Percentiles rank a stretch among this genome's conserved stretches.
These are phyloP conservation scores for Oryza meyeriana DNA, from an alignment of 176 grass and related monocot species.

Conservation along the genomic window DNA sequence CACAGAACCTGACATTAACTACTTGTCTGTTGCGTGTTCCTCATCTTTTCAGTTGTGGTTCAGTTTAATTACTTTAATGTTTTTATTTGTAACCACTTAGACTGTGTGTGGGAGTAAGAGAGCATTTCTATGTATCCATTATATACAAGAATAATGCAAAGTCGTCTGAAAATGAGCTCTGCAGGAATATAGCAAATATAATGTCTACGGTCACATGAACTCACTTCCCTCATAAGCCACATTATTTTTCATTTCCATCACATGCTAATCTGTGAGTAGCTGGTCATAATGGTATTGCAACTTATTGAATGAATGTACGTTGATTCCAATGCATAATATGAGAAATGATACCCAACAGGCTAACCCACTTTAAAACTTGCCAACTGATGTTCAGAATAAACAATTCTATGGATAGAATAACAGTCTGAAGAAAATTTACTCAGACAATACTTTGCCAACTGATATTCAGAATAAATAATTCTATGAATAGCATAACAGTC, in stretches of 20 bases:
- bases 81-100: neutral
- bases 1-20: neutral
- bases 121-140: neutral
- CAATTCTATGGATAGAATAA: neutral
- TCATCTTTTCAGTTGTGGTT: neutral
- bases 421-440: neutral
- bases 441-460: neutral
- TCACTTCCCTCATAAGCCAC: neutral
- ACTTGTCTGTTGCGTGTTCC: neutral
- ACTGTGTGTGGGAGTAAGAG: neutral
- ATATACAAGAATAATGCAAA: neutral
- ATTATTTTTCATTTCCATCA: neutral
- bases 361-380: neutral
- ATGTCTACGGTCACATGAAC: neutral
- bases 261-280: neutral
- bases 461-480: neutral
- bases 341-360: neutral
- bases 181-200: neutral
- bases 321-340: too few relatives aligned
- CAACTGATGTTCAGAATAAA: neutral
- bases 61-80: neutral
- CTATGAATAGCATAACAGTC: neutral
- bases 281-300: neutral
- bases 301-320: neutral
- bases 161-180: neutral